Percentiles rank a stretch among this genome's conserved stretches.
Conservation (phyloP, 2,329 filamentous ascomycete species). For the Keithomyces neogunnii region DNA sequence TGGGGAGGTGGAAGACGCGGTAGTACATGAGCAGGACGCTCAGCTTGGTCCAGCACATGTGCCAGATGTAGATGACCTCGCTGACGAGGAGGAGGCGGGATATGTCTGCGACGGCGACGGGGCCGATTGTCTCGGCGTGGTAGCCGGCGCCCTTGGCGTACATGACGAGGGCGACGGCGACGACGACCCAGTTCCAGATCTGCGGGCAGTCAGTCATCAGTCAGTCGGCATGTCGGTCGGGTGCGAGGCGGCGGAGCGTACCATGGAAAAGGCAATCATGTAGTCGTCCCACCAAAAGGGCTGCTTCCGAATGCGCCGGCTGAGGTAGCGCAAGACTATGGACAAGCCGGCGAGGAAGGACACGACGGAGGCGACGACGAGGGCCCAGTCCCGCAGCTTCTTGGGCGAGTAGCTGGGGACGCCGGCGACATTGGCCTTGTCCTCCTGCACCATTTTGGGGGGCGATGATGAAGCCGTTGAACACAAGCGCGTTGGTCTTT, state of each 20-base stretch:
- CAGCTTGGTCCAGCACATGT: constrained; percentile 37
- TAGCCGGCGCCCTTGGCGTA: constrained; percentile 34
- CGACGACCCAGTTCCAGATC: constrained; percentile 32
- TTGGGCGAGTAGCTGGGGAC: constrained; percentile 13
- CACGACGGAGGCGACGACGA: constrained; percentile 28
- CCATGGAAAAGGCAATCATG: constrained; percentile 37
- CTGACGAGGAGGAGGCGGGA: constrained; percentile 37
- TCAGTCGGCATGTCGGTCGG: too few species aligned
- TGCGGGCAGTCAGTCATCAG: constrained; percentile 9
- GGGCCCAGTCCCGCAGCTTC: constrained; percentile 31
- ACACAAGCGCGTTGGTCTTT: too few species aligned
- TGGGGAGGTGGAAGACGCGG: constrained; percentile 36
- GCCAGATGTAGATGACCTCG: constrained; percentile 37
- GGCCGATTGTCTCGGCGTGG: constrained; percentile 28
- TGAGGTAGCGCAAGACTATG: constrained; percentile 30
- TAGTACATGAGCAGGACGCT: constrained; percentile 41
- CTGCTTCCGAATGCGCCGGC: constrained; percentile 30
- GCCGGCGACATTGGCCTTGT: constrained; percentile 2
- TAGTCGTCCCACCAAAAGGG: constrained; percentile 40
- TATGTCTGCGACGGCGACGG: constrained; percentile 27
- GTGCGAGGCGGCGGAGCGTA: constrained; percentile 10
- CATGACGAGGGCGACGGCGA: constrained; percentile 39
- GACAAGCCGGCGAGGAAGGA: constrained; percentile 28
- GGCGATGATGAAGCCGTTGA: too few species aligned
- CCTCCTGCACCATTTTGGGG: too few species aligned